Evolutionary conservation across 139 green algal genomes (phyloP), one percentile per base, ranked within the genome.

Genomic region (Coelastrella sp.): DNA sequence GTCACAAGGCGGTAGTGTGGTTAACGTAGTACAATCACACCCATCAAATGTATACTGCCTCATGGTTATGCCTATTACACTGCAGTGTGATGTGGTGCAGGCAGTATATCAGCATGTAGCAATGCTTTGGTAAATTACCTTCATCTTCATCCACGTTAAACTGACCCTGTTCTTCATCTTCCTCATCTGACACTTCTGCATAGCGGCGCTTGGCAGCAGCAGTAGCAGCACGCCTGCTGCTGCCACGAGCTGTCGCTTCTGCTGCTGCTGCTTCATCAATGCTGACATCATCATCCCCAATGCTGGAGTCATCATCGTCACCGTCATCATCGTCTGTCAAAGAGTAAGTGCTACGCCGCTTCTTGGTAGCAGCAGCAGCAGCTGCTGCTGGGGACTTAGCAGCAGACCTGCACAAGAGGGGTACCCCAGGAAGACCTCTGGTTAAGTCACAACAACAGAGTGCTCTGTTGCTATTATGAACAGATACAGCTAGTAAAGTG

Each of bases 261-360:
- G 69, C 69, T 62, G 73, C 73, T 67, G 73, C 73, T 81, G 73
- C 73, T 67, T 48, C 27, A 77, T 77, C 2, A 35, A 59, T 6
- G 38, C 57, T 23, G 37, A 38, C 5, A 38, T 77, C 40, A 38
- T 77, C 3, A 48, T 77, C 68, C 53, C 68, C 37, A 21, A 59
- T 34, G 40, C 11, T 64, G 53, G 30, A 19, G 38, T 48, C 68
- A 25, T 6, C 68, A 21, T 77, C 68, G 4, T 77, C 68, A 37
- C 38, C 53, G 38, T 77, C 68, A 37, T 53, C 38, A 30, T 74
- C 66, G n/a, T n/a, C n/a, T 74, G 30, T 38, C 25, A 38, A 50
- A 30, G 38, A 45, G 23, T 51, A 77, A 37, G 41, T 79, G 71
- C 41, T 40, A 17, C 71, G 25, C n/a, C 71, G 41, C 41, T 40